Evolutionary conservation across 495 filamentous ascomycete species (phyloP).

Genomic region (Trichoderma reesei): DNA sequence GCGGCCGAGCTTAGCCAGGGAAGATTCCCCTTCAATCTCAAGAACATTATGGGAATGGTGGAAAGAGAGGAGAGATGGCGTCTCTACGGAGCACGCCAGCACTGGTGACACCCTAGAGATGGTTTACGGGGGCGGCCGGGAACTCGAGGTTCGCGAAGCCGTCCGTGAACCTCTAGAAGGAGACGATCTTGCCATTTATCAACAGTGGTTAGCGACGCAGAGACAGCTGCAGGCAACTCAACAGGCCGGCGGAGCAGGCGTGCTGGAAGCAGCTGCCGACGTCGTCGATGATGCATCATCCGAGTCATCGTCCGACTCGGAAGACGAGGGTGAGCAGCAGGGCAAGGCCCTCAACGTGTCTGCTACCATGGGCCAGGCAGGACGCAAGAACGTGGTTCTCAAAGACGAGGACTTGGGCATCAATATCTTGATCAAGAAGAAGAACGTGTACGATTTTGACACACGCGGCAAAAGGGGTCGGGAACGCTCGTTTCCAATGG

Average conservation of each 20-base stretch:
- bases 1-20: conserved; percentile 31
- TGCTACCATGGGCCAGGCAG: conserved; percentile 67
- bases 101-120: conserved; percentile 55
- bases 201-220: conserved; percentile 79
- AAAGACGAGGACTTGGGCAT: conserved; percentile 83
- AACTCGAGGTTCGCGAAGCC: conserved; percentile 49
- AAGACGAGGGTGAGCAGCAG: conserved; percentile 82
- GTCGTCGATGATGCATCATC: conserved; percentile 75
- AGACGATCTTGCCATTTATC: conserved; percentile 68
- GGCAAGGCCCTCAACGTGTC: conserved; percentile 86
- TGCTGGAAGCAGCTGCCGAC: conserved; percentile 61
- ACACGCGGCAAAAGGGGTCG: conserved; percentile 87
- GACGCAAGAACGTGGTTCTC: conserved; percentile 68
- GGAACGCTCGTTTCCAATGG: conserved; percentile 86
- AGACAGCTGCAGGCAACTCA: conserved; percentile 69
- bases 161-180: conserved; percentile 56
- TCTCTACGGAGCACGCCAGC: conserved; percentile 46
- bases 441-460: conserved; percentile 83
- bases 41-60: conserved; percentile 64
- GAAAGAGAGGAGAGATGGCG: conserved; percentile 52
- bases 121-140: conserved; percentile 53
- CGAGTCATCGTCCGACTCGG: conserved; percentile 69
- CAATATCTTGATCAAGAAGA: conserved; percentile 80
- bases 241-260: conserved; percentile 52
- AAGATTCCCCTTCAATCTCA: conserved; percentile 37